Base-by-base conservation (phyloP, 805 yeast species). In the Ogataea ramenticola region DNA sequence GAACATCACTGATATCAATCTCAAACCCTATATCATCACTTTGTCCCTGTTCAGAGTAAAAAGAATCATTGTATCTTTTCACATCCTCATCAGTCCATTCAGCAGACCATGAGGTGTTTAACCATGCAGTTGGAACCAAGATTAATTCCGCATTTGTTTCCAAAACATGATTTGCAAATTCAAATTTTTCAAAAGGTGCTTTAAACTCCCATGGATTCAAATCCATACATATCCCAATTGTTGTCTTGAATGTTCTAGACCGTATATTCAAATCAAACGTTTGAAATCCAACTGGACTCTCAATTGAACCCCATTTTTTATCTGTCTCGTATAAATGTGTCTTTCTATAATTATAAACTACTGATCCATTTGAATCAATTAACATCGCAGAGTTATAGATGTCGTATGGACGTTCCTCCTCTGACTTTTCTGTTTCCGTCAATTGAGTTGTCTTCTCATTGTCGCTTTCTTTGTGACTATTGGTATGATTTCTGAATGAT, bases 181-280 rank as follows among this genome's bases (percentile, higher is more conserved):
- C 97, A 57, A 75, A 87, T 22, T 68, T 71, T 32, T 72, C 68
- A 62, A 87, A 89, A 1, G 95, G 89, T 1, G 96, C 88, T 49
- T 75, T 68, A 60, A 90, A 90, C 57, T 85, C 72, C 60, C 86
- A 84, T 0, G 96, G 96, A 58, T 86, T 89, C 48, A 90, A 61
- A 64, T 90, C 98, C 97, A 90, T 90, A 59, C 98, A 90, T 6
- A 90, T 88, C 0, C 96, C 98, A 43, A 90, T 69, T 30, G 80
- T 72, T 1, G 83, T 66, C 31, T 60, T 71, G 7, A 75, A 51
- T 4, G 20, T 41, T 10, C 3, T 37, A 4, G 24, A 4, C 14
- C 26, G 9, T 17, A 55, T 56, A 4, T 53, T 52, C 36, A 82
- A 52, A 4, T 67, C 68, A 40, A 83, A 74, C 1, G 73, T 58